A percentile compares a stretch with the other conserved stretches of the same genome.
phyloP scores from a whole-genome alignment of 169 alveolate species.

The Eimeria tenella region DNA sequence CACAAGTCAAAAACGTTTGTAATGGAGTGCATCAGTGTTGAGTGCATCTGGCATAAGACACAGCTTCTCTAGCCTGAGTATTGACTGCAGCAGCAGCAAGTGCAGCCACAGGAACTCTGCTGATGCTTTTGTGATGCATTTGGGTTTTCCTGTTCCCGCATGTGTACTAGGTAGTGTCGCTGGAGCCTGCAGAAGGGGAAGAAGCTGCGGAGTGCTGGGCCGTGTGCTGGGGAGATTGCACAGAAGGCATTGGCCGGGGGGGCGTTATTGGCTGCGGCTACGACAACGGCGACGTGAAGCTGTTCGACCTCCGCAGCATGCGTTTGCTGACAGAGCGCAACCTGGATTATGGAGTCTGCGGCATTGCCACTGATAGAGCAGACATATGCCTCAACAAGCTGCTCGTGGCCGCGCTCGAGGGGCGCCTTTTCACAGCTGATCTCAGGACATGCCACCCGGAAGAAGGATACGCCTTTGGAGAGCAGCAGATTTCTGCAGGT shows the following conservation, averaged over 20 bases:
- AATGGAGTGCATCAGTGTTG: too few species aligned
- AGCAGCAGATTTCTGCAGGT: slow-evolving; percentile 60
- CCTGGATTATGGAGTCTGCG: slow-evolving; percentile 93
- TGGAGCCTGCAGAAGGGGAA: slow-evolving; percentile 92
- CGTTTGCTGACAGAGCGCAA: slow-evolving; percentile 93
- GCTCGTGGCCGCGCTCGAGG: slow-evolving; percentile 94
- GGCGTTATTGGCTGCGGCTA: slow-evolving; percentile 86
- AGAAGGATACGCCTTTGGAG: slow-evolving; percentile 89
- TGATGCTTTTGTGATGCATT: background rate
- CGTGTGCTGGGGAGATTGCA: slow-evolving; percentile 92
- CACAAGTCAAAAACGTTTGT: too few species aligned
- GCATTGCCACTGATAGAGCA: slow-evolving; percentile 91
- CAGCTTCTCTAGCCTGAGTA: background rate
- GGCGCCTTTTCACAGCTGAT: slow-evolving; percentile 91
- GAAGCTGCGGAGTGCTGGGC: slow-evolving; percentile 96
- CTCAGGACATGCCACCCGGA: slow-evolving; percentile 92
- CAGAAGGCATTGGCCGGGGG: slow-evolving; percentile 87
- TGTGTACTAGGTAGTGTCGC: slow-evolving; percentile 85
- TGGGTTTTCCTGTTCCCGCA: too few species aligned
- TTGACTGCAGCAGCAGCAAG: slow-evolving; percentile 14
- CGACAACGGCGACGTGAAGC: slow-evolving; percentile 96
- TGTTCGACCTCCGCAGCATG: slow-evolving; percentile 92
- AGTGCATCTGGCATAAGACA: background rate
- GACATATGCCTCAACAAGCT: slow-evolving; percentile 95
- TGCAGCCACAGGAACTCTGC: background rate